A percentile compares a stretch with the other conserved stretches of the same genome.
These are phyloP conservation scores for Parmales sp. DNA, from an alignment of 108 stramenopile species.

Conservation along the genomic window DNA sequence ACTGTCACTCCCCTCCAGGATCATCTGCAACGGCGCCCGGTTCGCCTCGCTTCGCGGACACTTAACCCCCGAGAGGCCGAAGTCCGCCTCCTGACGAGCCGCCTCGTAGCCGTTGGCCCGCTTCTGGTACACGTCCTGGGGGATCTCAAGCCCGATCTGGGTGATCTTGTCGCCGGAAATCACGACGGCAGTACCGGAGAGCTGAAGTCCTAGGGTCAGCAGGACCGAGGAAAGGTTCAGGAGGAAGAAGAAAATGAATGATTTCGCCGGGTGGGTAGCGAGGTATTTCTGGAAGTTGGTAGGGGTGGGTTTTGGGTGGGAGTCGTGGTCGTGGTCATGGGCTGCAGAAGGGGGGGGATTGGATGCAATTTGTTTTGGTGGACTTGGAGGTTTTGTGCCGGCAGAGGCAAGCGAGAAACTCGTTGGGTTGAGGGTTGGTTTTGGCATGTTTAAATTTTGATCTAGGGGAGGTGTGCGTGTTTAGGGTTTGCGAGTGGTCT, in stretches of 20 bases:
- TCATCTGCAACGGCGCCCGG: background rate
- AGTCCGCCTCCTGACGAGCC: constrained; percentile 5
- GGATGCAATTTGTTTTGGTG: too few relatives aligned
- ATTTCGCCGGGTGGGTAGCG: background rate
- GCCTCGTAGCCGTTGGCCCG: constrained; percentile 4
- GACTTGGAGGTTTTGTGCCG: too few relatives aligned
- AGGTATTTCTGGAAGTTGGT: constrained; percentile 3
- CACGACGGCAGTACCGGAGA: background rate
- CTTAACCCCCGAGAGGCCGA: constrained; percentile 8
- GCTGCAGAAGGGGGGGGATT: constrained; percentile 14
- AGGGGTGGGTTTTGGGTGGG: background rate
- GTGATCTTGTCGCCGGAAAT: constrained; percentile 3
- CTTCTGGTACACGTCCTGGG: background rate
- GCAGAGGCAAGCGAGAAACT: too few relatives aligned
- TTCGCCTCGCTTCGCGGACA: background rate
- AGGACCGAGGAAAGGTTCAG: background rate
- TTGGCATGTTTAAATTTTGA: too few relatives aligned
- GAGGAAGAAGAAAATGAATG: background rate
- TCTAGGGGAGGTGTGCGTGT: too few relatives aligned
- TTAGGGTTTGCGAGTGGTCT: too few relatives aligned
- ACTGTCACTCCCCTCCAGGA: background rate
- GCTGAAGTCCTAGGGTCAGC: background rate
- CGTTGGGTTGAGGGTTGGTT: too few relatives aligned
- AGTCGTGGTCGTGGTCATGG: background rate
- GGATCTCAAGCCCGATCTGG: constrained; percentile 1